Base-by-base conservation (phyloP, 2,329 filamentous ascomycete genomes). In the Salinomyces thailandicus region DNA sequence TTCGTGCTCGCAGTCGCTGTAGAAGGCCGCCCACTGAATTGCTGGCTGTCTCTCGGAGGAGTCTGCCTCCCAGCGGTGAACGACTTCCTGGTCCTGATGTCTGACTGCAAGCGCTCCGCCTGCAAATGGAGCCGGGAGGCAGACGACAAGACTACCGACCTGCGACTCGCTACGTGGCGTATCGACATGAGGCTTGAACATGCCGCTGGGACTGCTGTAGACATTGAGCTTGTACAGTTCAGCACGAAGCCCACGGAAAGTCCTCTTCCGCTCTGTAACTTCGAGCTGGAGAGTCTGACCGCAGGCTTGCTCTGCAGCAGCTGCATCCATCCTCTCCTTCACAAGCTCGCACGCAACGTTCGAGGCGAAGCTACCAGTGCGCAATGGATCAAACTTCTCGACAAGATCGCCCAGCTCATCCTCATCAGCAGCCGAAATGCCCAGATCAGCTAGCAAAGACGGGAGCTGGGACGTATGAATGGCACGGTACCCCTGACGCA, bases 191-290 rank as follows among this genome's bases (percentile, higher is more conserved):
- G 49, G 26, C 29, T 46, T 52, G 45, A 53, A 53, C 16, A 26
- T 41, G 11, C 46, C 47, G 18, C 20, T 22, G 5, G 45, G 40
- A 9, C 35, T 42, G 22, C 38, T 45, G 35, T 50, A 52, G 11
- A 72, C 66, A 45, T 77, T 76, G 13, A 77, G 52, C 42, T 75
- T 75, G 49, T 74, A 75, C 2, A 77, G 53, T 52, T 77, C 71
- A 0, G 71, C 71, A 3, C 52, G 54, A 1, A 76, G 52, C 5
- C 19, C 28, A 27, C 24, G 18, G 9, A 5, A 33, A 12, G 9
- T 30, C 5, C 12, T 35, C n/a, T 26, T 31, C n/a, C 31, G 7
- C 3, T 15, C 9, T 9, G 7, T 7, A 7, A 9, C 27, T 9
- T 30, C 15, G 7, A 14, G 27, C 9, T 15, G 8, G 15, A 33